These are phyloP conservation scores for Aspergillus saccharolyticus DNA, from an alignment of 495 filamentous ascomycete species.

Conservation along the genomic window DNA sequence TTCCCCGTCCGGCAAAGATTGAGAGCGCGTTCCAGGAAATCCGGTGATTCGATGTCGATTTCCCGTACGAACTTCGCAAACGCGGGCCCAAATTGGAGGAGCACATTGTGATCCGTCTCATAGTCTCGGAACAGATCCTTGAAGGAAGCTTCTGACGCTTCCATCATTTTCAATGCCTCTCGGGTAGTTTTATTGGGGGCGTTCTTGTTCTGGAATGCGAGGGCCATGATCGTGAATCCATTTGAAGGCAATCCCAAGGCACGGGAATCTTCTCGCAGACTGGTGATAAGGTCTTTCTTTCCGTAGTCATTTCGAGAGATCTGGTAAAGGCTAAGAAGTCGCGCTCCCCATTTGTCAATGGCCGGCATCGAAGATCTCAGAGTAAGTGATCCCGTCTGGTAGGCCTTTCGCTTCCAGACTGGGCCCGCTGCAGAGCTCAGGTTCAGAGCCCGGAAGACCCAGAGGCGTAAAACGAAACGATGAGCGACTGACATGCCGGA, in stretches of 20 bases:
- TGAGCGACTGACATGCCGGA: constrained; percentile 16
- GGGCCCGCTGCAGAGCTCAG: constrained; percentile 16
- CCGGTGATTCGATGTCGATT: constrained; percentile 32
- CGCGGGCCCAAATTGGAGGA: constrained; percentile 20
- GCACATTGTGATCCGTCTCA: constrained; percentile 24
- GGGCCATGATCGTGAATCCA: constrained; percentile 26
- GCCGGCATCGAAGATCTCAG: background rate
- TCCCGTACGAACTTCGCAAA: constrained; percentile 31
- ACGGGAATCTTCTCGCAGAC: constrained; percentile 29
- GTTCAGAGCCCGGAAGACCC: constrained; percentile 32
- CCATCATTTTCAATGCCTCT: constrained; percentile 26
- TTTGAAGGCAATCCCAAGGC: constrained; percentile 31
- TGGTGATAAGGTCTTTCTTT: constrained; percentile 24
- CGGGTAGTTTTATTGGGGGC: constrained; percentile 22
- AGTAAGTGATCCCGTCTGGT: background rate
- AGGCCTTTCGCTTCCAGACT: constrained; percentile 10
- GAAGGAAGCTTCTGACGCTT: constrained; percentile 27
- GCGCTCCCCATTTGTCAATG: constrained; percentile 25
- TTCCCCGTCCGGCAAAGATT: constrained; percentile 31
- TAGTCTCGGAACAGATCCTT: constrained; percentile 27
- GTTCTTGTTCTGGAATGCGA: constrained; percentile 24
- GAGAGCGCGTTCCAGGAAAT: constrained; percentile 26
- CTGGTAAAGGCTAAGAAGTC: constrained; percentile 33
- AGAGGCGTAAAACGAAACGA: constrained; percentile 34
- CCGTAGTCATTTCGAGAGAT: background rate